A percentile compares a stretch with the other conserved stretches of the same genome.
Conservation (phyloP, 2,329 filamentous ascomycete genomes). For the Fusarium dimerum region DNA sequence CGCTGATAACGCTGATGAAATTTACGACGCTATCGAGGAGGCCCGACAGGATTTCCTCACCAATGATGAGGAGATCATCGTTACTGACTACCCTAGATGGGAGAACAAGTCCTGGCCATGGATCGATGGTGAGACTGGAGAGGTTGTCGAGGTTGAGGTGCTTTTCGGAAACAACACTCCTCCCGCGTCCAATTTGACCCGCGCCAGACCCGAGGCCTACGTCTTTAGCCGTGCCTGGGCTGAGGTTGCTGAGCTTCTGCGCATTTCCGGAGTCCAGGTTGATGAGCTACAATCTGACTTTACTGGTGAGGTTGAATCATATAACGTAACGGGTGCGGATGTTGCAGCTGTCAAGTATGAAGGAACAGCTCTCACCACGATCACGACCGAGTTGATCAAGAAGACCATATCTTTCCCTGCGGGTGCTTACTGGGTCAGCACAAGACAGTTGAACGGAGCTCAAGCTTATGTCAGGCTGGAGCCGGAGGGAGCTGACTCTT, state of each 20-base stretch:
- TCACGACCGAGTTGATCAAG: slow-evolving; percentile 15
- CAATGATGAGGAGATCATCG: slow-evolving; percentile 26
- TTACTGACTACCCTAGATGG: slow-evolving; percentile 20
- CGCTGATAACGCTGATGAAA: slow-evolving; percentile 23
- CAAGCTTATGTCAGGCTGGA: slow-evolving; percentile 28
- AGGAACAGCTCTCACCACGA: slow-evolving; percentile 21
- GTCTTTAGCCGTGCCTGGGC: slow-evolving; percentile 26
- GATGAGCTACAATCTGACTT: slow-evolving; percentile 19
- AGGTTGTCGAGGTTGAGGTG: slow-evolving; percentile 23
- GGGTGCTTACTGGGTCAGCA: slow-evolving; percentile 30
- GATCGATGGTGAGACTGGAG: slow-evolving; percentile 22
- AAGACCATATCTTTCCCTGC: slow-evolving; percentile 21
- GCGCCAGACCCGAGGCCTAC: slow-evolving; percentile 29
- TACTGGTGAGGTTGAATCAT: slow-evolving; percentile 23
- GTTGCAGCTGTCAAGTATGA: slow-evolving; percentile 23
- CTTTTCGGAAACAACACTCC: slow-evolving; percentile 27
- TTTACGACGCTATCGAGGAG: slow-evolving; percentile 21
- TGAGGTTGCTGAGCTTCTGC: slow-evolving; percentile 27
- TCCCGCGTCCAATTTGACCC: slow-evolving; percentile 23
- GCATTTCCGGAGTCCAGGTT: slow-evolving; percentile 22
- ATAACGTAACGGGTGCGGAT: slow-evolving; percentile 17
- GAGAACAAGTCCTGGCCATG: slow-evolving; percentile 23
- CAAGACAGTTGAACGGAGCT: slow-evolving; percentile 31
- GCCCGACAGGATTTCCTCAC: slow-evolving; percentile 25
- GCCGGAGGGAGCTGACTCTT: slow-evolving; percentile 31